Evolutionary conservation across 352 stramenopile genomes (phyloP), one percentile per base, ranked within the genome.

Genomic region (Phytophthora hybrid): DNA sequence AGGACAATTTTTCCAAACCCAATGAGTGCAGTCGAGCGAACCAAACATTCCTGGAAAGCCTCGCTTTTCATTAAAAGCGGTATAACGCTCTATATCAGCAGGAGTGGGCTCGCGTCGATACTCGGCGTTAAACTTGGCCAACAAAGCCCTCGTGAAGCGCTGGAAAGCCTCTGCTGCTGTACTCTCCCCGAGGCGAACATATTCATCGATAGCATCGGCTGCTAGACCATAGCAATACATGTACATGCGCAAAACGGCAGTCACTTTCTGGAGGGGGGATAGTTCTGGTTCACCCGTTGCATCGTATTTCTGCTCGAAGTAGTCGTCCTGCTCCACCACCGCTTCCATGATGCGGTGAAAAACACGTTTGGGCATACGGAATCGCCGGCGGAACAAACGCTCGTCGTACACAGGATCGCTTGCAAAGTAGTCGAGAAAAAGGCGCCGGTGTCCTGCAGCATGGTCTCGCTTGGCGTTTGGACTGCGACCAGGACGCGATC

Each of bases 1-100:
- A 1, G 73, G 39, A 21, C 72, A 80, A 51, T 78, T 83, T 51
- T 83, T 78, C 69, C 66, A 83, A 1, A 9, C 1, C 64, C 76
- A 78, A 31, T 76, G 73, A 3, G 63, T 76, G 37, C 76, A 80
- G 41, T 80, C 65, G 0, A 83, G 14, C 4, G 56, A 76, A 5
- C 76, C 64, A 32, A 83, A 72, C 69, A 78, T 74, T 0, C 69
- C 68, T 2, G 58, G 63, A 58, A 83, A 77, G 0, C 76, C 69
- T 10, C 69, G 59, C 0, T 1, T 10, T 3, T 23, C 26, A 23
- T 78, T 76, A 0, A 71, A 29, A 5, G 0, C 10, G 1, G 47
- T 29, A 3, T 72, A 62, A 0, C 41, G 14, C 1, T n/a, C 7
- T 14, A 83, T 57, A 53, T 80, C 61, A 13, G n/a, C 44, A 31